Base-by-base conservation (phyloP, 106 monocot genomes). In the Acorus calamus region DNA sequence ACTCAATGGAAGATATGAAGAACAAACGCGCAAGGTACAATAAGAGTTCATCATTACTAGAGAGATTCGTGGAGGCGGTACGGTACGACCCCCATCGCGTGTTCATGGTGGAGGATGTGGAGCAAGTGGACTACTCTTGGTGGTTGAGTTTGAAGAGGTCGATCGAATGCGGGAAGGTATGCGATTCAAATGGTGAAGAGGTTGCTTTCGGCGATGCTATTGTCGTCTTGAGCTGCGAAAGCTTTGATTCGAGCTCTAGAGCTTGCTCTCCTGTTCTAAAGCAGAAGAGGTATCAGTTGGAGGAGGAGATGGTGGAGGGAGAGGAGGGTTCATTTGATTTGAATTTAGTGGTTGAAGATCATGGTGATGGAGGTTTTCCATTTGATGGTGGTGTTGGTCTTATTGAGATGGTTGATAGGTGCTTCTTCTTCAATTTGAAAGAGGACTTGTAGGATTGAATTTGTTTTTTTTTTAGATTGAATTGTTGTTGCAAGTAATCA, bases 211-310 rank as follows among this genome's bases (percentile, higher is more conserved):
- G 74, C 9, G 96, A 98, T 51, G 87, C 88, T 44, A 92, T 98
- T 8, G 51, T 98, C 11, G 81, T 98, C 11, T 61, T 98, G 50
- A 81, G 85, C 60, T 98, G 96, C 51, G 85, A 88, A 60, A 79
- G 73, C 56, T 98, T 98, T 14, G 91, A 92, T 3, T 78, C 88
- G 14, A 79, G 79, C 43, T 91, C 92, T 47, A 85, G 85, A 47
- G 87, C 71, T 54, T 81, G 83, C 66, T 85, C 96, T 49, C 88
- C 84, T 9, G 60, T 63, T 4, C 10, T 50, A 3, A 92, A 73
- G 74, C 75, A 83, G 13, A 98, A 79, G 64, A 28, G 73, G 0
- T 73, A 76, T 42, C 64, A 53, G 4, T 73, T 66, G 57, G 78
- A 79, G 7, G 69, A 59, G 7, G 81, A 63, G 52, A 28, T 28